phyloP scores from a whole-genome alignment of 2,329 filamentous ascomycete genomes.

The Knoxdaviesia proteae region DNA sequence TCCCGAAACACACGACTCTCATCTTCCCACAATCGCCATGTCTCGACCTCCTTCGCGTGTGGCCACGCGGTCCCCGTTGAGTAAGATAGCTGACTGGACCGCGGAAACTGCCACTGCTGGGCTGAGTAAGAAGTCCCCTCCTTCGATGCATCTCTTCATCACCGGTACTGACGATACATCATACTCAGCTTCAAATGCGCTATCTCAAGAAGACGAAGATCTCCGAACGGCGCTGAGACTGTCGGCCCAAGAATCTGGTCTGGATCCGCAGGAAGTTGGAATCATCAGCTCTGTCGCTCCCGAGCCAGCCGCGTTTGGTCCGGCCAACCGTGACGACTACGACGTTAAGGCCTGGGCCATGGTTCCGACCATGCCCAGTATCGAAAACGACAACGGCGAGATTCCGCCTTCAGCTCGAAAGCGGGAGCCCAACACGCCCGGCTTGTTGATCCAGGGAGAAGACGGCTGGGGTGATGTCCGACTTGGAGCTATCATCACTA shows the following conservation, averaged over 20 bases:
- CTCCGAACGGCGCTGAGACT: slow-evolving; percentile 9
- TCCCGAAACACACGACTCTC: slow-evolving; percentile 10
- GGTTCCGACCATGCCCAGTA: slow-evolving; percentile 23
- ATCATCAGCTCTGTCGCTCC: slow-evolving; percentile 11
- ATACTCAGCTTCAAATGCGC: slow-evolving; percentile 5
- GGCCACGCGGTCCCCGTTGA: slow-evolving; percentile 33
- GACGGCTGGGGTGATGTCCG: slow-evolving; percentile 12
- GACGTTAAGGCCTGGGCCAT: slow-evolving; percentile 37
- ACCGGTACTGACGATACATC: not conserved
- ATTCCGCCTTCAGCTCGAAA: slow-evolving; percentile 1
- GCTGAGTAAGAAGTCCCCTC: slow-evolving; percentile 10
- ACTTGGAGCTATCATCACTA: slow-evolving; percentile 33
- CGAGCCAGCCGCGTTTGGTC: slow-evolving; percentile 24
- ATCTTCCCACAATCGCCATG: slow-evolving; percentile 23
- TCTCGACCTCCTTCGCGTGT: slow-evolving; percentile 42
- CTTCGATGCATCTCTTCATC: not conserved
- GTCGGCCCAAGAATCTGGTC: slow-evolving; percentile 3
- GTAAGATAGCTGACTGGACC: slow-evolving; percentile 27
- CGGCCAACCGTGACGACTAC: slow-evolving; percentile 34
- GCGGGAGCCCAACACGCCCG: slow-evolving; percentile 19
- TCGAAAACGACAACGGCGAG: slow-evolving; percentile 18
- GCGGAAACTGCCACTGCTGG: slow-evolving; percentile 16
- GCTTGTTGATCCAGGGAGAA: slow-evolving; percentile 21
- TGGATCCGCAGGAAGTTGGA: slow-evolving; percentile 26
- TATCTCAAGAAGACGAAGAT: slow-evolving; percentile 23